A percentile compares a stretch with the other conserved stretches of the same genome.
phyloP scores from a whole-genome alignment of 106 monocot genomes.

The Dendrobium chrysotoxum region DNA sequence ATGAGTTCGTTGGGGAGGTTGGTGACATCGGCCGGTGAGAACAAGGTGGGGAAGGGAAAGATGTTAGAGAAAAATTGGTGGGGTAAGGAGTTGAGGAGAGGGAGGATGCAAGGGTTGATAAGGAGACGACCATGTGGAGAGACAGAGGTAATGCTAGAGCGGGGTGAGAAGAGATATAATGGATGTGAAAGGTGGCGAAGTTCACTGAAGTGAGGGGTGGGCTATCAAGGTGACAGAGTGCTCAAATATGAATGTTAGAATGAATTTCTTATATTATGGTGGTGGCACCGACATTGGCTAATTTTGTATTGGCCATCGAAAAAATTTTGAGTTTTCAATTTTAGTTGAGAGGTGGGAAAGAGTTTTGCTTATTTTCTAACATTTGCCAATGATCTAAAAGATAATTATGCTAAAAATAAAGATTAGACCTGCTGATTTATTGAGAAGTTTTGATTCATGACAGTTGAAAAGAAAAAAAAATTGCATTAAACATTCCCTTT shows the following conservation, averaged over 20 bases:
- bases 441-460: too few relatives aligned
- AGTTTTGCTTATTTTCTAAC: neutral
- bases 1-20: constrained; percentile 23
- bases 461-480: too few relatives aligned
- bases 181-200: constrained; percentile 44
- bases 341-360: neutral
- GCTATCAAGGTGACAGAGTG: constrained; percentile 55
- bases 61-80: constrained; percentile 45
- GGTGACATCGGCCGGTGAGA: neutral
- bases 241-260: constrained; percentile 39
- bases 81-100: constrained; percentile 8
- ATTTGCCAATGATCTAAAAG: neutral
- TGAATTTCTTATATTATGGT: constrained; percentile 55
- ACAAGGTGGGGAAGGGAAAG: constrained; percentile 19
- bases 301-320: neutral
- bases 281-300: neutral
- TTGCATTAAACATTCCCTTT: too few relatives aligned
- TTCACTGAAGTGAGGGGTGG: constrained; percentile 42
- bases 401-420: too few relatives aligned
- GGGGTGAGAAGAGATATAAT: constrained; percentile 27
- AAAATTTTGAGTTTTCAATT: neutral
- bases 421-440: too few relatives aligned
- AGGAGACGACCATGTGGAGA: constrained; percentile 64
- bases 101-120: constrained; percentile 15
- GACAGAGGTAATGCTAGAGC: constrained; percentile 55